Base-by-base conservation (phyloP, 2,329 filamentous ascomycete genomes). In the Neurospora sp. region DNA sequence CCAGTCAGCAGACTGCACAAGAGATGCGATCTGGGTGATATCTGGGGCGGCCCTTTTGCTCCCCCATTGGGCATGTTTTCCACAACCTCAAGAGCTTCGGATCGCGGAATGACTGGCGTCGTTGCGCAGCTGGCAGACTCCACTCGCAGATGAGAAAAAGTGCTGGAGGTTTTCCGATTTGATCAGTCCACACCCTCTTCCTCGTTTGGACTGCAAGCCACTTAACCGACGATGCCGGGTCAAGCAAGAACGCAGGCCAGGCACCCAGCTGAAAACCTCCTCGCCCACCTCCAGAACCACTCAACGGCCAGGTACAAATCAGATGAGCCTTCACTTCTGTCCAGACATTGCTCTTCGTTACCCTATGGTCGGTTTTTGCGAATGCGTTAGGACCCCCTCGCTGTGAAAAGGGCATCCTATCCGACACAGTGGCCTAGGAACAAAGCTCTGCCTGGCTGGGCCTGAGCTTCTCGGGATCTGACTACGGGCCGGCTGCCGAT, bases 391-490 rank as follows among this genome's bases (percentile, higher is more conserved):
- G 42, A 46, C 17, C 33, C 6, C 40, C 19, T 33, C 15, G 36
- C n/a, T 9, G 19, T 46, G n/a, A 66, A 13, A n/a, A 19, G 7
- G 46, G 40, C n/a, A 17, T 6, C 38, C 19, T 7, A 66, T 40
- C 28, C 68, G 62, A 38, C 33, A 62, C 15, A 17, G 17, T 62
- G 23, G 15, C 52, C 23, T 62, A 8, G 28, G 23, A 68, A 69
- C 52, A 58, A 69, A 38, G 40, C 67, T 36, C 42, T 68, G 46
- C 62, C 39, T 42, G 58, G 43, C 66, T 36, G 11, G 62, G 46
- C 13, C 28, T n/a, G 42, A 67, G 38, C 72, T 77, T 77, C 75
- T 73, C 74, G 70, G 73, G 28, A 38, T 15, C n/a, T 43, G 38
- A 52, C 42, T 68, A 42, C 68, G 68, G 68, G 67, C 70, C 70